phyloP scores from a whole-genome alignment of 192 early-diverging fungal genomes.

The Entrophospora sp. region DNA sequence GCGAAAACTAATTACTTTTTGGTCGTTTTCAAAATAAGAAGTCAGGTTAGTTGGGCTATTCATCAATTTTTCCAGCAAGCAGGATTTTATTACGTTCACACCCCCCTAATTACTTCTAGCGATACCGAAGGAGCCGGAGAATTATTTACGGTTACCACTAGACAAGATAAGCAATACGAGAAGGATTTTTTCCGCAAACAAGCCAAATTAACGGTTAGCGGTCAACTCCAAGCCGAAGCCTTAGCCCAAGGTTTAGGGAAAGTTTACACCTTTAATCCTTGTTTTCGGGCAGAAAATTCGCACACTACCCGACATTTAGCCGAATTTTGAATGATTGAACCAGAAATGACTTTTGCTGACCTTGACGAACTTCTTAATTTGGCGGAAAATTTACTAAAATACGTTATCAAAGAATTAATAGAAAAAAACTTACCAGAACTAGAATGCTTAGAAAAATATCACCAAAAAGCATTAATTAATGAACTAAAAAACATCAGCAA shows the following conservation, averaged over 20 bases:
- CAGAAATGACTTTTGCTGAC: slow-evolving; percentile 65
- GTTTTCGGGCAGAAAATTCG: slow-evolving; percentile 79
- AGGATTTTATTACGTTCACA: slow-evolving; percentile 6
- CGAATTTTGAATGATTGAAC: slow-evolving; percentile 95
- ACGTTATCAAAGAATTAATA: slow-evolving; percentile 45
- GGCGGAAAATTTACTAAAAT: slow-evolving; percentile 54
- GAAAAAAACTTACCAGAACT: slow-evolving; percentile 49
- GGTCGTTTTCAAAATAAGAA: neutral
- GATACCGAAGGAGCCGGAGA: slow-evolving; percentile 7
- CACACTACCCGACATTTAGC: slow-evolving; percentile 75
- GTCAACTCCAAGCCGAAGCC: slow-evolving; percentile 80
- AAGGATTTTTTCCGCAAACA: slow-evolving; percentile 65
- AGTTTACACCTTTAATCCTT: slow-evolving; percentile 74
- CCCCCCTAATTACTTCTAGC: neutral
- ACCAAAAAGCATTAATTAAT: no score
- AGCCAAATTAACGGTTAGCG: slow-evolving; percentile 75
- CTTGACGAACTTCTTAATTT: slow-evolving; percentile 58
- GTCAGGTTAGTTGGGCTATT: neutral
- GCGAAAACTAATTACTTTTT: slow-evolving; percentile 18
- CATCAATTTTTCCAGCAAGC: neutral
- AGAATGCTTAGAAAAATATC: no score
- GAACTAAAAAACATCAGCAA: no score
- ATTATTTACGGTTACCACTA: no score
- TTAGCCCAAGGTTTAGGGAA: slow-evolving; percentile 58
- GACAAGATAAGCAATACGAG: no score